Conservation (phyloP, 2,329 filamentous ascomycete genomes). For the Fusarium humuli region DNA sequence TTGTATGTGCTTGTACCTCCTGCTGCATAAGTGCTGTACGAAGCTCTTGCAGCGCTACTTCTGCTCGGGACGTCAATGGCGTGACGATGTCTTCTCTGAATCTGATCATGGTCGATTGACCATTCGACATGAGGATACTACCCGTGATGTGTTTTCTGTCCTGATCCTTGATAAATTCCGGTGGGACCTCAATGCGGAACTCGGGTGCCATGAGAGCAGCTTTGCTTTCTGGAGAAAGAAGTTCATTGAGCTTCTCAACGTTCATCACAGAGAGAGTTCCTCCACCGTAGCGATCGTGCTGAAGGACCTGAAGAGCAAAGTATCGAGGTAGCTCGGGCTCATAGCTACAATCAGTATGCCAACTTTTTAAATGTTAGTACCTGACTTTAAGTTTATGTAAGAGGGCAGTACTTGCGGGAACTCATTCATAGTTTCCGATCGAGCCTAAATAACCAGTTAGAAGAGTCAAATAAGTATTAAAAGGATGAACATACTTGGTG, state of each 20-base stretch:
- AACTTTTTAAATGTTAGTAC: slow-evolving; percentile 21
- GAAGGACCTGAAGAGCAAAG: slow-evolving; percentile 57
- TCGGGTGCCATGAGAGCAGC: slow-evolving; percentile 43
- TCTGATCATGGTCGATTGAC: slow-evolving; percentile 40
- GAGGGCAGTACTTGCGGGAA: slow-evolving; percentile 46
- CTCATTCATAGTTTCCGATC: slow-evolving; percentile 54
- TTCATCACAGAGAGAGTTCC: slow-evolving; percentile 56
- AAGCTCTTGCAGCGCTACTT: slow-evolving; percentile 44
- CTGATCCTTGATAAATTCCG: slow-evolving; percentile 51
- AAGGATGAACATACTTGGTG: slow-evolving; percentile 52
- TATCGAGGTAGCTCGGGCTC: slow-evolving; percentile 52
- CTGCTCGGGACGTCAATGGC: slow-evolving; percentile 43
- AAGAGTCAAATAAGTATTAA: too few relatives aligned
- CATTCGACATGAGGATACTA: slow-evolving; percentile 34
- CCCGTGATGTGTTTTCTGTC: slow-evolving; percentile 34
- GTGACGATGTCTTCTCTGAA: slow-evolving; percentile 50
- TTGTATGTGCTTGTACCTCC: slow-evolving; percentile 25
- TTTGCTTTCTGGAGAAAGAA: slow-evolving; percentile 44
- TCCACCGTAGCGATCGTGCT: slow-evolving; percentile 54
- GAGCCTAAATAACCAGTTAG: neutral
- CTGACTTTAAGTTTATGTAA: too few relatives aligned
- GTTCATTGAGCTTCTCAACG: slow-evolving; percentile 44
- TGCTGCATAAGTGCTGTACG: slow-evolving; percentile 25
- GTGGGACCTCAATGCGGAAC: slow-evolving; percentile 50
- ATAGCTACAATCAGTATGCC: slow-evolving; percentile 60